Evolutionary conservation across 495 filamentous ascomycete species (phyloP).

Genomic region (Physcia stellaris): DNA sequence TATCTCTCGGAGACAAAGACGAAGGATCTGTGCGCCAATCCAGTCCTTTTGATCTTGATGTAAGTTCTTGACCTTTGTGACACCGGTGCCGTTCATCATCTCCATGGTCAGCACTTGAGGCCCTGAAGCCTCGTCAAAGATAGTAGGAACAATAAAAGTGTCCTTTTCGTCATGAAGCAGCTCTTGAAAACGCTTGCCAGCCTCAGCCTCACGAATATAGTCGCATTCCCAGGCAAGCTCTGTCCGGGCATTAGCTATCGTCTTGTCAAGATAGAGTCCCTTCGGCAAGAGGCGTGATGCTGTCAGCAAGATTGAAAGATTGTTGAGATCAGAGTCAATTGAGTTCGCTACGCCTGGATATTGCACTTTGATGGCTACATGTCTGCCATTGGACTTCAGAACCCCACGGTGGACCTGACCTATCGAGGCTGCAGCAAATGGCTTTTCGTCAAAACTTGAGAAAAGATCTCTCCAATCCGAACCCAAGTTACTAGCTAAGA

Average conservation of each 20-base stretch:
- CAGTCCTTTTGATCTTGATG: conserved; percentile 77
- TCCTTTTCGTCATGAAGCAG: conserved; percentile 56
- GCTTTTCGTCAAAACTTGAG: conserved; percentile 71
- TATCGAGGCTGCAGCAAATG: conserved; percentile 94
- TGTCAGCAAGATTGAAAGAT: conserved; percentile 77
- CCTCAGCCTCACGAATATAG: conserved; percentile 76
- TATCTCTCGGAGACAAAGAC: conserved; percentile 86
- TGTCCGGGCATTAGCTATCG: conserved; percentile 87
- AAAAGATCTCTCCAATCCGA: conserved; percentile 77
- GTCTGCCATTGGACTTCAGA: conserved; percentile 56
- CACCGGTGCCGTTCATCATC: conserved; percentile 73
- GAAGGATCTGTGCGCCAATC: conserved; percentile 79
- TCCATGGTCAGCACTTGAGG: conserved; percentile 88
- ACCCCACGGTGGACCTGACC: conserved; percentile 86
- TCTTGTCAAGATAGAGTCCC: conserved; percentile 89
- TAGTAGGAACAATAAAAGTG: conserved; percentile 64
- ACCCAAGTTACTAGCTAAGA: conserved; percentile 66
- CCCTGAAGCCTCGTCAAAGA: conserved; percentile 69
- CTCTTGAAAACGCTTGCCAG: conserved; percentile 55
- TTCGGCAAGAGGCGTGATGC: conserved; percentile 81
- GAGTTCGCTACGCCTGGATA: conserved; percentile 94
- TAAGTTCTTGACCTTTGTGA: conserved; percentile 66
- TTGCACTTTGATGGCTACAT: conserved; percentile 90
- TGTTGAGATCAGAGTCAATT: conserved; percentile 90
- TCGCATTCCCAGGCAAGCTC: conserved; percentile 97